Conservation (phyloP, 2,329 filamentous ascomycete genomes). For the Colletotrichum australisinense region DNA sequence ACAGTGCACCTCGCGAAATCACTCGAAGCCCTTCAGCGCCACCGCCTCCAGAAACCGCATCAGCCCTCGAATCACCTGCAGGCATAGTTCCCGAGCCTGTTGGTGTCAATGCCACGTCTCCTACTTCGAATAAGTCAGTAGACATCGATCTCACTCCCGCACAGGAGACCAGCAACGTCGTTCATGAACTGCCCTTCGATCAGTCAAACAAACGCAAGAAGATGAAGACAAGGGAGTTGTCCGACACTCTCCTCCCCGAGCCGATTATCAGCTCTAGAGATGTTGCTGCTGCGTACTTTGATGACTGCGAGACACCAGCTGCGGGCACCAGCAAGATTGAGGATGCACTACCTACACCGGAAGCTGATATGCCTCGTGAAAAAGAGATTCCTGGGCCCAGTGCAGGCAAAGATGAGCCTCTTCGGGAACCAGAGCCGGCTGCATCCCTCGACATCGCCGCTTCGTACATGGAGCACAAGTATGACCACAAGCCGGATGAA, state of each 20-base stretch:
- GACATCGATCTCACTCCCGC: conserved; percentile 46
- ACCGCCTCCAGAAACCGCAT: conserved; percentile 10
- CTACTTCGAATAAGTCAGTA: conserved; percentile 30
- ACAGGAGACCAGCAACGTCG: conserved; percentile 47
- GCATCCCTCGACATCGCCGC: conserved; percentile 41
- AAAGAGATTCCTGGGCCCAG: not conserved
- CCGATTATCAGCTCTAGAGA: conserved; percentile 41
- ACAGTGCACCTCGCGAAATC: conserved; percentile 1
- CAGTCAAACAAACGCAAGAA: conserved; percentile 49
- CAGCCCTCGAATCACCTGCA: not conserved
- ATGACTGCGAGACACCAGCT: conserved; percentile 20
- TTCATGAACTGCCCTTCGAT: conserved; percentile 51
- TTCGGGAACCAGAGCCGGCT: not conserved
- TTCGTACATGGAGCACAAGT: conserved; percentile 36
- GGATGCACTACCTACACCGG: not conserved
- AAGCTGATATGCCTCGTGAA: not conserved
- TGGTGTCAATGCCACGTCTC: conserved; percentile 21
- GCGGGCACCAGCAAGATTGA: not conserved
- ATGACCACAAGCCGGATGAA: not conserved
- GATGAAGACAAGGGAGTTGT: conserved; percentile 42
- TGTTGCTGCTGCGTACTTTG: conserved; percentile 37
- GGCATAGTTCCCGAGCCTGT: not conserved
- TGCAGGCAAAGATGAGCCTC: not conserved
- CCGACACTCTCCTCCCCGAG: conserved; percentile 41
- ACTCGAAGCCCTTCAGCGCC: conserved; percentile 11